phyloP scores from a whole-genome alignment of 2,329 filamentous ascomycete genomes.

The Penicillium sp. region DNA sequence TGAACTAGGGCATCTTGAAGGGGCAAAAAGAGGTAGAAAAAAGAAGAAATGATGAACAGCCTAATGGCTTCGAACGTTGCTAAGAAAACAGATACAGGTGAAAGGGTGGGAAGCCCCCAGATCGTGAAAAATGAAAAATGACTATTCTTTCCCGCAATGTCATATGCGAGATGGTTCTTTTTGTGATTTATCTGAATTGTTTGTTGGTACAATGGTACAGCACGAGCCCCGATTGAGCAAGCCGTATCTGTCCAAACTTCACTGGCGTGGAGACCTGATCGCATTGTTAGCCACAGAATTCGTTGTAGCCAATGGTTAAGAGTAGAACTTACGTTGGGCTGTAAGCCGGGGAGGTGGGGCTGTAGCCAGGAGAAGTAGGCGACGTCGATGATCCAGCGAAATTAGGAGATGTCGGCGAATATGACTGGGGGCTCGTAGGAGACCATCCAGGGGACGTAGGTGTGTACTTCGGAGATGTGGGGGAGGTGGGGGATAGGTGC shows the following conservation, averaged over 20 bases:
- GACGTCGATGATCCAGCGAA: conserved; percentile 49
- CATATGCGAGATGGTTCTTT: conserved; percentile 39
- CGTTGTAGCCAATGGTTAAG: background rate
- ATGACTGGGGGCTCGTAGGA: conserved; percentile 48
- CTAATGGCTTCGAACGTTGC: conserved; percentile 19
- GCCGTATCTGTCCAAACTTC: conserved; percentile 26
- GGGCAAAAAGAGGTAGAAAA: background rate
- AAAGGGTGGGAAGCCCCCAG: conserved; percentile 29
- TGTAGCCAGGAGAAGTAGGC: conserved; percentile 45
- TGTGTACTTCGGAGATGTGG: conserved; percentile 56
- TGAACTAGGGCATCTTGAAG: conserved; percentile 18
- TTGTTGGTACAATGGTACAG: conserved; percentile 41
- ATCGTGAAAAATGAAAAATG: conserved; percentile 35
- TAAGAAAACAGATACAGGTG: conserved; percentile 36
- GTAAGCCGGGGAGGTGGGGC: conserved; percentile 46
- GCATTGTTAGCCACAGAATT: conserved; percentile 15
- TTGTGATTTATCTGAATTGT: conserved; percentile 30
- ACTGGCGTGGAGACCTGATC: conserved; percentile 44
- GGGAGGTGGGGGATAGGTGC: conserved; percentile 47
- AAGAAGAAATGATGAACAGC: conserved; percentile 17
- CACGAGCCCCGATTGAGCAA: conserved; percentile 21
- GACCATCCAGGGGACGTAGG: conserved; percentile 56
- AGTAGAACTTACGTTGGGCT: conserved; percentile 42
- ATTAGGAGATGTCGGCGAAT: conserved; percentile 53
- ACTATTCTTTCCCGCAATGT: conserved; percentile 40